Evolutionary conservation across 2,329 filamentous ascomycete species (phyloP).

Genomic region (Huntiella moniliformis): DNA sequence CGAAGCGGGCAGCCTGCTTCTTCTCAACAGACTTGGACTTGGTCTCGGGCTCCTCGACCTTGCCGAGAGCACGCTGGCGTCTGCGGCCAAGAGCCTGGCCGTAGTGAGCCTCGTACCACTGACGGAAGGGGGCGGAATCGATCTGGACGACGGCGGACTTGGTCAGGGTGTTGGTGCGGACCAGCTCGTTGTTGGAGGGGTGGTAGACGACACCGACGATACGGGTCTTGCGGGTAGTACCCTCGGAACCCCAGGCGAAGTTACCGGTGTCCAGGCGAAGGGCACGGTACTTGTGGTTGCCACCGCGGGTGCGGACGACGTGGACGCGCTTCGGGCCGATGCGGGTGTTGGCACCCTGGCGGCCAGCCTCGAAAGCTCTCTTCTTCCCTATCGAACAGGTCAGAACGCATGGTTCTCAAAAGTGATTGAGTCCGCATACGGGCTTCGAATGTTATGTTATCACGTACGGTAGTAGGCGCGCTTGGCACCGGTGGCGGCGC

Average conservation of each 20-base stretch:
- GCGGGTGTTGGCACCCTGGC: slow-evolving; percentile 98
- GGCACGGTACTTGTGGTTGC: slow-evolving; percentile 99
- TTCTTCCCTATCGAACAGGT: slow-evolving; percentile 70
- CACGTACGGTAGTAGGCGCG: slow-evolving; percentile 74
- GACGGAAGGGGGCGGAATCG: slow-evolving; percentile 95
- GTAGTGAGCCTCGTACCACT: slow-evolving; percentile 99
- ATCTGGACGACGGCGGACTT: slow-evolving; percentile 97
- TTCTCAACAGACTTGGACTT: slow-evolving; percentile 91
- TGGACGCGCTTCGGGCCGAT: slow-evolving; percentile 95
- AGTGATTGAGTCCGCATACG: slow-evolving; percentile 31
- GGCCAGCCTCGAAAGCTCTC: slow-evolving; percentile 98
- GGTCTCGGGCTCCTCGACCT: slow-evolving; percentile 46
- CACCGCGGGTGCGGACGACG: slow-evolving; percentile 90
- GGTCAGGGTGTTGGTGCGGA: slow-evolving; percentile 99
- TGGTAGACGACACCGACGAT: slow-evolving; percentile 97
- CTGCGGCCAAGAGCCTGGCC: slow-evolving; percentile 73
- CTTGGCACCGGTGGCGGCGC: slow-evolving; percentile 97
- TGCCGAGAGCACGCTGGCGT: slow-evolving; percentile 62
- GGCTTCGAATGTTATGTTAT: slow-evolving; percentile 40
- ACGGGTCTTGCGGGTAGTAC: slow-evolving; percentile 95
- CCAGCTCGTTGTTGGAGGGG: slow-evolving; percentile 99
- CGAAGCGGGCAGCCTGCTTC: slow-evolving; percentile 83
- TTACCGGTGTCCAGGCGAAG: slow-evolving; percentile 97
- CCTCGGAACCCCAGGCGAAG: slow-evolving; percentile 98
- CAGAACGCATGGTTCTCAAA: slow-evolving; percentile 47